Evolutionary conservation across 768 basidiomycete genomes (phyloP), one percentile per base, ranked within the genome.

Genomic region (Mycena olivaceomarginata): DNA sequence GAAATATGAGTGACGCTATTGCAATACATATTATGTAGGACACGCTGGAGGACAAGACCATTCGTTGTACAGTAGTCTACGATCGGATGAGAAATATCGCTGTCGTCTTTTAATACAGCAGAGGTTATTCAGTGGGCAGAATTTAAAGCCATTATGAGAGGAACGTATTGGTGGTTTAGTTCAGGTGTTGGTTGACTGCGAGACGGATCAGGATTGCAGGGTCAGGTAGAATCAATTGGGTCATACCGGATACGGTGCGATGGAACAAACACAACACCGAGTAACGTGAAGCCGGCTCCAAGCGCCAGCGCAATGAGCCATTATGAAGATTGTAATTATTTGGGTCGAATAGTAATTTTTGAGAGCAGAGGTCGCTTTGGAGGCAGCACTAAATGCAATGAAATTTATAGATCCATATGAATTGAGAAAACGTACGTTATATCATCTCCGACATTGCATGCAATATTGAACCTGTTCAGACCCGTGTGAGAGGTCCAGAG

Each of bases 221-320:
- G 53, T n/a, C 45, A 67, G 22, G 45, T 16, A 51, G 46, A 68
- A 67, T 68, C 46, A 60, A 67, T 25, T 22, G 39, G 67, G 60
- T 12, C 60, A 67, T 74, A 68, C 73, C 59, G 60, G 2, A 74
- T 74, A 48, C 73, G 39, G 67, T 68, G 73, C 60, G 62, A 62
- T 62, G 15, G 53, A 3, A 13, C 2, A 68, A 66, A 59, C 15
- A 37, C 5, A 57, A 56, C 45, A 37, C 37, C 25, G 51, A 39
- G 56, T 13, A 22, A 73, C 16, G 20, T 31, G 37, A 41, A 31
- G 2, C 22, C 1, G 2, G 20, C 16, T 46, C 65, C 31, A 6
- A 39, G 63, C 66, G 72, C 73, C 73, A 53, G 73, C 67, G 51
- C 72, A 74, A n/a, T 45, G 56, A 74, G 66, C 46, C 22, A 67